Evolutionary conservation across 2,329 filamentous ascomycete species (phyloP).

Genomic region (Tolypocladium album): DNA sequence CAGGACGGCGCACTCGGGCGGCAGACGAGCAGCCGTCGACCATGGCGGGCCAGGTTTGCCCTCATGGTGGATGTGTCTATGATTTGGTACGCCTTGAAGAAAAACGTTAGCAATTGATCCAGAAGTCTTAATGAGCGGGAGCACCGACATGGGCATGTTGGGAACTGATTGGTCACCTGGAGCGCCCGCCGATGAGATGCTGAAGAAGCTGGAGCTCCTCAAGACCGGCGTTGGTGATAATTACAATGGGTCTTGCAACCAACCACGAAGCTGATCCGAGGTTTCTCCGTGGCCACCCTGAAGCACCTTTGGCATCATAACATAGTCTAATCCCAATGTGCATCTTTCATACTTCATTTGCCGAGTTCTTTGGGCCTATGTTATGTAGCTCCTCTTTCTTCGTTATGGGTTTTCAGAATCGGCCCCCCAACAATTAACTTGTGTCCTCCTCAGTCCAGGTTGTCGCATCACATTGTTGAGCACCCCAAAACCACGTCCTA

Average conservation of each 20-base stretch:
- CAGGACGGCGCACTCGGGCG: slow-evolving; percentile 22
- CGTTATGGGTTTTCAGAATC: too few relatives aligned
- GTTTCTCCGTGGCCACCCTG: neutral
- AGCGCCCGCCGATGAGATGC: neutral
- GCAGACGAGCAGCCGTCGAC: slow-evolving; percentile 27
- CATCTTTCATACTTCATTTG: too few relatives aligned
- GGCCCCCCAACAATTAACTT: too few relatives aligned
- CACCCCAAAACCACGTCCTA: too few relatives aligned
- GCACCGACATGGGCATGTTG: neutral
- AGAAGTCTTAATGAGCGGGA: too few relatives aligned
- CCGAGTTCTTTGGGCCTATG: too few relatives aligned
- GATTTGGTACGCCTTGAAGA: slow-evolving; percentile 6
- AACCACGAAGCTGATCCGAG: neutral
- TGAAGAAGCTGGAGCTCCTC: neutral
- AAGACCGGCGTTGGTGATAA: neutral
- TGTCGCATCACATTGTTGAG: too few relatives aligned
- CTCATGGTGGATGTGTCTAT: slow-evolving; percentile 28
- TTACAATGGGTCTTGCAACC: neutral
- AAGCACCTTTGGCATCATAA: too few relatives aligned
- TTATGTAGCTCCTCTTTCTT: too few relatives aligned
- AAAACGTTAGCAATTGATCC: neutral
- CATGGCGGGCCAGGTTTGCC: slow-evolving; percentile 33
- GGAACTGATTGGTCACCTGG: neutral
- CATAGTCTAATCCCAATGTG: too few relatives aligned
- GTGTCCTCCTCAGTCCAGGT: too few relatives aligned